These are phyloP conservation scores for Oxalis stricta DNA, from an alignment of 441 rosid genomes.

Conservation along the genomic window DNA sequence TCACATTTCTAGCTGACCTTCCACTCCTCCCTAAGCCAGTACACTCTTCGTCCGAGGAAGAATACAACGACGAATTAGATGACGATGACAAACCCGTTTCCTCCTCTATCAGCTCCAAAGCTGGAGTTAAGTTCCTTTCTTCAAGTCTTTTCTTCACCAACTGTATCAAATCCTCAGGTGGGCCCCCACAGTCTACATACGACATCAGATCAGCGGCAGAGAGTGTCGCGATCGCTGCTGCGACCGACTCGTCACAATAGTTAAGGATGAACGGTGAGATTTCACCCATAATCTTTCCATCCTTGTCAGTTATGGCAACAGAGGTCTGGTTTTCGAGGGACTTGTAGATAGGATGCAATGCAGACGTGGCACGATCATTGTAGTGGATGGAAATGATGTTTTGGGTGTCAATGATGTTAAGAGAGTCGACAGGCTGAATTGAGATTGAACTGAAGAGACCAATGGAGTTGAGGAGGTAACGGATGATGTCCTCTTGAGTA, in stretches of 20 bases:
- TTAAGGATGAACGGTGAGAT: constrained; percentile 25
- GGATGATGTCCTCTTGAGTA: constrained; percentile 53
- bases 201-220: constrained; percentile 50
- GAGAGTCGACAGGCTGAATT: constrained; percentile 19
- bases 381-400: constrained; percentile 16
- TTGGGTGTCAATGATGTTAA: constrained; percentile 15
- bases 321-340: constrained; percentile 20
- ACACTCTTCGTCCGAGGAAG: constrained; percentile 43
- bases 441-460: constrained; percentile 16
- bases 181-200: constrained; percentile 40
- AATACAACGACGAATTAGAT: constrained; percentile 12
- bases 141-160: constrained; percentile 37
- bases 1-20: constrained; percentile 17
- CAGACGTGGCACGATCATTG: constrained; percentile 18
- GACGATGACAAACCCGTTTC: constrained; percentile 17
- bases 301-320: constrained; percentile 16
- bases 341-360: constrained; percentile 13
- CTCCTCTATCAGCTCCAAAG: constrained; percentile 33
- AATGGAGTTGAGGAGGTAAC: constrained; percentile 31
- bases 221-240: constrained; percentile 43
- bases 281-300: constrained; percentile 20
- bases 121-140: constrained; percentile 23
- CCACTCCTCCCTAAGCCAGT: constrained; percentile 18
- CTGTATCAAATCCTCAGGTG: constrained; percentile 27
- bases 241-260: constrained; percentile 17